Base-by-base conservation (phyloP, 768 basidiomycete genomes). In the Gloeophyllum trabeum region DNA sequence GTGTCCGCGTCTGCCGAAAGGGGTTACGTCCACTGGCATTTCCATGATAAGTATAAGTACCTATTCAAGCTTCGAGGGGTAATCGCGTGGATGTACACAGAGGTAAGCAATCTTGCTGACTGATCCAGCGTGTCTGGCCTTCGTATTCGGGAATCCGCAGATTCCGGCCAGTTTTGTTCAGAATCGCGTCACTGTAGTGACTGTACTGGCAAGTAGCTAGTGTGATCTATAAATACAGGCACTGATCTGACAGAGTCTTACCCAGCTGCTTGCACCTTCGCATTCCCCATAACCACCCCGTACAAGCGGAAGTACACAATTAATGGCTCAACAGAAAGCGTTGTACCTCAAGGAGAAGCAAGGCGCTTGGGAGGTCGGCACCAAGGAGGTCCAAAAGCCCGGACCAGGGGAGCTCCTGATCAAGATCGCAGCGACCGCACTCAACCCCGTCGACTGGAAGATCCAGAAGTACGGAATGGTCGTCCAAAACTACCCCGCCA, bases 381-480 rank as follows among this genome's bases (percentile, higher is more conserved):
- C 36, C 4, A 24, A 41, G 22, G 40, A 35, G 6, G 34, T 51
- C 6, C 44, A 40, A 5, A 42, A 39, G 6, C 43, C 47, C 12
- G 45, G 46, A 2, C 45, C 48, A 1, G 53, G 54, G 12, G 50
- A 59, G 35, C 10, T 60, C 14, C 48, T 60, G 12, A 48, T 61
- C 30, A 51, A 54, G 28, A 39, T 58, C n/a, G 37, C 45, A n/a
- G 48, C 56, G 3, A 51, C 55, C 3, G 55, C 54, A 0, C 45
- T 63, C 13, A 60, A 63, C 34, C 62, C 61, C 0, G 55, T 54
- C n/a, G 63, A 65, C 48, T 61, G 60, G 59, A 57, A 58, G 44
- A 52, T 66, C 20, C 61, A 60, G 35, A 43, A 52, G 38, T 46
- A 46, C 39, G 65, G 61, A 10, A 18, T 47, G 0, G 58, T 63